phyloP scores from a whole-genome alignment of 352 stramenopile genomes.

The Phytophthora pini region DNA sequence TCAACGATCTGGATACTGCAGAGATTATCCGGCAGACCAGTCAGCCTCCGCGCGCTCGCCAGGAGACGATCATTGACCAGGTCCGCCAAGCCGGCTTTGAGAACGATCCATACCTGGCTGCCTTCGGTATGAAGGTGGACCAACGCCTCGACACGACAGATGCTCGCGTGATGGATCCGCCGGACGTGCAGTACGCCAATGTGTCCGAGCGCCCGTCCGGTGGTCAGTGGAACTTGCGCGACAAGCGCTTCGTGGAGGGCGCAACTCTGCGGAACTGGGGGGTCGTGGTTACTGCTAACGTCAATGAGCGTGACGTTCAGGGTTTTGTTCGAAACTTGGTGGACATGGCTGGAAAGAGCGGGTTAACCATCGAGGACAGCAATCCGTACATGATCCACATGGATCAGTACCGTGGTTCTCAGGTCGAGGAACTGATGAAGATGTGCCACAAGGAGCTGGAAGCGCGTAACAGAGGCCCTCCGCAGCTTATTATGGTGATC shows the following conservation, averaged over 20 bases:
- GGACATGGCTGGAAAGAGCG: conserved; percentile 41
- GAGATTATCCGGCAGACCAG: conserved; percentile 85
- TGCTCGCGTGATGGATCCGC: conserved; percentile 58
- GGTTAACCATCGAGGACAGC: conserved; percentile 47
- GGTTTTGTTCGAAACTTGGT: conserved; percentile 55
- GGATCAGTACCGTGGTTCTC: conserved; percentile 39
- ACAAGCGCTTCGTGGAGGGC: conserved; percentile 72
- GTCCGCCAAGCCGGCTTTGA: conserved; percentile 71
- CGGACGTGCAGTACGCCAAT: conserved; percentile 68
- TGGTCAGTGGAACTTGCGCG: conserved; percentile 80
- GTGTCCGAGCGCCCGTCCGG: conserved; percentile 64
- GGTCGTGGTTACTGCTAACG: conserved; percentile 53
- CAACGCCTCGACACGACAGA: conserved; percentile 56
- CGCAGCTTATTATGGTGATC: conserved; percentile 70
- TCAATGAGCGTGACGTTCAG: conserved; percentile 44
- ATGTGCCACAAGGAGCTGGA: conserved; percentile 60
- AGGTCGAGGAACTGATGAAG: conserved; percentile 70
- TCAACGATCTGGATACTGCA: conserved; percentile 81
- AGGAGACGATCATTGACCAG: conserved; percentile 68
- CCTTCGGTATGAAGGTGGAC: conserved; percentile 71
- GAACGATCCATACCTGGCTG: conserved; percentile 66
- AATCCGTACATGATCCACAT: conserved; percentile 52
- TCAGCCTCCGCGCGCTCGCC: conserved; percentile 50
- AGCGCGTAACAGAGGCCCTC: conserved; percentile 31
- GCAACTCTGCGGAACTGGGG: conserved; percentile 63